These are phyloP conservation scores for Lepiota venenata DNA, from an alignment of 768 basidiomycete genomes.

Conservation along the genomic window DNA sequence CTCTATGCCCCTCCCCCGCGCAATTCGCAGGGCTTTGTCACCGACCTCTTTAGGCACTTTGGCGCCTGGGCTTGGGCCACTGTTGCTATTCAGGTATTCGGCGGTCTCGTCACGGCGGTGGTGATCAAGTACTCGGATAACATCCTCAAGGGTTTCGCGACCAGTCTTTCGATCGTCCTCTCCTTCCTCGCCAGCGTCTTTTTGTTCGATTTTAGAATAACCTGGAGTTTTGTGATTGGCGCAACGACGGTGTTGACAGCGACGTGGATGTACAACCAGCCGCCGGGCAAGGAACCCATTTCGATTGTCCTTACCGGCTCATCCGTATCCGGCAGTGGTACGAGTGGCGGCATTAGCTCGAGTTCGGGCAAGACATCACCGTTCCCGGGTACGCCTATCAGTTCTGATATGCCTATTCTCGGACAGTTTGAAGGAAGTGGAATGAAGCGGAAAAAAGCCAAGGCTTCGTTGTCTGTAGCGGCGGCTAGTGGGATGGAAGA, in stretches of 20 bases:
- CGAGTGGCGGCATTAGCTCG: background rate
- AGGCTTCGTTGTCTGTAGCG: slow-evolving; percentile 28
- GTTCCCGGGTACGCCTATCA: slow-evolving; percentile 33
- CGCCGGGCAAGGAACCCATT: slow-evolving; percentile 19
- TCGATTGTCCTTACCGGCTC: slow-evolving; percentile 22
- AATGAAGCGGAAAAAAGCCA: slow-evolving; percentile 28
- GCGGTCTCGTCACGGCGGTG: slow-evolving; percentile 89
- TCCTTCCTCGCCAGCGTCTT: slow-evolving; percentile 94
- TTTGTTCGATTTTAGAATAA: slow-evolving; percentile 80
- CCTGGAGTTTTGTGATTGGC: slow-evolving; percentile 83
- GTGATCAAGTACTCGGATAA: slow-evolving; percentile 98
- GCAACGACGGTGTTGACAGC: slow-evolving; percentile 81
- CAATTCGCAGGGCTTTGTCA: slow-evolving; percentile 46
- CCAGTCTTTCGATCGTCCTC: slow-evolving; percentile 88
- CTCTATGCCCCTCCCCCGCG: slow-evolving; percentile 46
- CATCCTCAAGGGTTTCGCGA: slow-evolving; percentile 96
- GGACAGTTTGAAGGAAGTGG: slow-evolving; percentile 51
- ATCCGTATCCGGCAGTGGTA: background rate
- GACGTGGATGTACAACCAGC: slow-evolving; percentile 89
- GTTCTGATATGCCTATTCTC: slow-evolving; percentile 53
- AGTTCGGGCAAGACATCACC: slow-evolving; percentile 16
- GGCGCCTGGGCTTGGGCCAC: slow-evolving; percentile 96
- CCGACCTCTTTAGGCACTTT: slow-evolving; percentile 78
- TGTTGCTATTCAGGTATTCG: slow-evolving; percentile 85
- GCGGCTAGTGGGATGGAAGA: slow-evolving; percentile 6